Evolutionary conservation across 768 basidiomycete species (phyloP), one percentile per base, ranked within the genome.

Genomic region (Stropharia rugosoannulata): DNA sequence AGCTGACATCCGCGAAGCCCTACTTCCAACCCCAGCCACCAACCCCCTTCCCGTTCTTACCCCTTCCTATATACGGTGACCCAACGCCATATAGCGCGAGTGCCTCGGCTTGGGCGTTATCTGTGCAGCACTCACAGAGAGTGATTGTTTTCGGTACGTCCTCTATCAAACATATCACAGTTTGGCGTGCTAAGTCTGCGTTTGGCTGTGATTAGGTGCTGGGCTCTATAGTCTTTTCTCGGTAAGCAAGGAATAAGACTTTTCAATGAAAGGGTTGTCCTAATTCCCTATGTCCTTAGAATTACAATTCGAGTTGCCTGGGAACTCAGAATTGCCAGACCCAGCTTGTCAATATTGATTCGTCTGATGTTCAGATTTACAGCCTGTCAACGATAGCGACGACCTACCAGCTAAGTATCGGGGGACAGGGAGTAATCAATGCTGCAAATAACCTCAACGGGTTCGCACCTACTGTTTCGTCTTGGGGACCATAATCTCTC

Each of bases 191-290:
- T 16, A 29, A 35, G 22, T 15, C 32, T 7, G 11, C 51, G 42
- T 25, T 10, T 7, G 22, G n/a, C 46, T 39, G 11, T 25, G 22
- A 18, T 38, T 43, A 85, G 84, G 87, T 48, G 87, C 85, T 3
- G 85, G 85, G 0, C 68, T 85, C 12, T 89, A 90, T 68, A 85
- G 82, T 67, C 89, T 89, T 75, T 89, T 83, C 76, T 65, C 72
- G 54, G 84, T 83, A 44, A 59, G 76, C 22, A 22, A 22, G 27
- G 18, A 16, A n/a, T 2, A 37, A 27, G 19, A 22, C 44, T 16
- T 13, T 49, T n/a, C 10, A 11, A 19, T 18, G 35, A 25, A 5
- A 16, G 38, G 3, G 4, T 10, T 15, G 19, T 6, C 7, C 12
- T 19, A n/a, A 38, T 36, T 11, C 18, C 5, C 19, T n/a, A 11